These are phyloP conservation scores for Plasmodium coatneyi DNA, from an alignment of 169 alveolate genomes.

Conservation along the genomic window DNA sequence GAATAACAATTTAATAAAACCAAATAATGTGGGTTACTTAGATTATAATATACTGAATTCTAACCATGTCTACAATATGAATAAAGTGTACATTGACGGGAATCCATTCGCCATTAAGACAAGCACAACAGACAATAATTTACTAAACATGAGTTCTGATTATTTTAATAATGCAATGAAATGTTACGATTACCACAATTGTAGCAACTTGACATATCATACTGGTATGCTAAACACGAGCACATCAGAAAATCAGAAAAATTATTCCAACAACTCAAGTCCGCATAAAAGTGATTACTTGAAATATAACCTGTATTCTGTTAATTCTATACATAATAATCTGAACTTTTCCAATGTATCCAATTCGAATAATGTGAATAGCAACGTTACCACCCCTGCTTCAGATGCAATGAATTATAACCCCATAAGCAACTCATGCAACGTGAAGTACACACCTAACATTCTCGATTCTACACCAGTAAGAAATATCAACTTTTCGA, in stretches of 20 bases:
- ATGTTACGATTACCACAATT: constrained; percentile 42
- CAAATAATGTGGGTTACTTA: constrained; percentile 17
- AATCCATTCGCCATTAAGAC: constrained; percentile 10
- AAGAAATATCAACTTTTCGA: constrained; percentile 15
- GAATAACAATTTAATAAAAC: constrained; percentile 19
- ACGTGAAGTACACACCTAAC: constrained; percentile 13
- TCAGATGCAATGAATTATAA: constrained; percentile 34
- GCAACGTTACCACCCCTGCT: constrained; percentile 33
- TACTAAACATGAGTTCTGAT: constrained; percentile 17
- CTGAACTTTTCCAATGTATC: constrained; percentile 41
- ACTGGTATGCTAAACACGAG: constrained; percentile 39
- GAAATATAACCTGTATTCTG: constrained; percentile 16
- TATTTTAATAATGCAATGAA: constrained; percentile 43
- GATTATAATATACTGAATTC: constrained; percentile 31
- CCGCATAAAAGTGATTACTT: constrained; percentile 54
- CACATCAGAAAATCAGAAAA: constrained; percentile 29
- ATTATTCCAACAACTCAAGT: constrained; percentile 37
- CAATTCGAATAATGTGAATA: constrained; percentile 30
- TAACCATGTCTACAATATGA: constrained; percentile 28
- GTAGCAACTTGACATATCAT: constrained; percentile 20
- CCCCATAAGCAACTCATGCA: constrained; percentile 9
- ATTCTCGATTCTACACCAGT: constrained; percentile 19
- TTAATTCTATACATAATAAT: constrained; percentile 14
- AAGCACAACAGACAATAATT: constrained; percentile 30
- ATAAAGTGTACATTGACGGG: constrained; percentile 24